Conservation (phyloP, 2,329 filamentous ascomycete species). For the Cercospora nicotianae region DNA sequence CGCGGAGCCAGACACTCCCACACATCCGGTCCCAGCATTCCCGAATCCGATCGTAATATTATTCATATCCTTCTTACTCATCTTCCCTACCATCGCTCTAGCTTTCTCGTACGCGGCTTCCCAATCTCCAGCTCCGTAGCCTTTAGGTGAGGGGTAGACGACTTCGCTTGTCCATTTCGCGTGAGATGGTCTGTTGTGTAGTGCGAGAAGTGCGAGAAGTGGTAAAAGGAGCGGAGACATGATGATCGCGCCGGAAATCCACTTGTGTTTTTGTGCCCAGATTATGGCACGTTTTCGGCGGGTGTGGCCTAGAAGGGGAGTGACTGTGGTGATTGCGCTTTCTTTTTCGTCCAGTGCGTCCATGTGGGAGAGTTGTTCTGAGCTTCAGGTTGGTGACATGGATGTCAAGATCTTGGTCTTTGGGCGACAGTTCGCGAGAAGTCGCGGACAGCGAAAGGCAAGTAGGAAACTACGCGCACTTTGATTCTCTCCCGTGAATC, state of each 20-base stretch:
- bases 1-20: constrained; percentile 41
- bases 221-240: constrained; percentile 33
- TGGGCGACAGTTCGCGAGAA: not conserved
- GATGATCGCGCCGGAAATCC: constrained; percentile 25
- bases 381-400: constrained; percentile 3
- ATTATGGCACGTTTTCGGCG: constrained; percentile 9
- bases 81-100: constrained; percentile 36
- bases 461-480: not conserved
- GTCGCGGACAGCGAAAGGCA: not conserved
- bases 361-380: not conserved
- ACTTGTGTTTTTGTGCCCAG: constrained; percentile 31
- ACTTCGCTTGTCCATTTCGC: constrained; percentile 28
- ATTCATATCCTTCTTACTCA: constrained; percentile 41
- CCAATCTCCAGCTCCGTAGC: constrained; percentile 40
- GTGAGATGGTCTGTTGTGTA: constrained; percentile 27
- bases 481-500: no score
- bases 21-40: constrained; percentile 38
- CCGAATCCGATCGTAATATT: constrained; percentile 40
- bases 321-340: constrained; percentile 14
- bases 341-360: constrained; percentile 22
- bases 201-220: constrained; percentile 35
- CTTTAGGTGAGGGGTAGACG: constrained; percentile 27
- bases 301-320: not conserved
- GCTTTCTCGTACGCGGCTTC: constrained; percentile 36
- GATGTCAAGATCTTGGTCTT: not conserved